phyloP scores from a whole-genome alignment of 148 eudicot genomes.

The Nepenthes gracilis region DNA sequence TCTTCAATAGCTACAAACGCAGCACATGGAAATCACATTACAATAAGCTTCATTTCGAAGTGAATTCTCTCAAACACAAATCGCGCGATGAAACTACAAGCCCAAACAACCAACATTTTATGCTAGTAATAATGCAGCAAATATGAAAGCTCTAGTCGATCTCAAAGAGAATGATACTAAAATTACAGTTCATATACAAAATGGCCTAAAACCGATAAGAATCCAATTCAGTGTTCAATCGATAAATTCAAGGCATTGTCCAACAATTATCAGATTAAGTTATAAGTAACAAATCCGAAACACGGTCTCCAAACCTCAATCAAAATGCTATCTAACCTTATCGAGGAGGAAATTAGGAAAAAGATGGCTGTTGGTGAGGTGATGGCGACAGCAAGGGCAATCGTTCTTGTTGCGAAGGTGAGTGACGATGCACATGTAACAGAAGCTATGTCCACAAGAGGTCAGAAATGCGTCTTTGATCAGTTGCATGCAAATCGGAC shows the following conservation, averaged over 20 bases:
- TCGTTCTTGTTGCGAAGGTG: constrained; percentile 76
- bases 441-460: constrained; percentile 78
- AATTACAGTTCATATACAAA: too few species aligned
- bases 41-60: constrained; percentile 43
- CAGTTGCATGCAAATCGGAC: constrained; percentile 53
- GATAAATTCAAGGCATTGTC: too few species aligned
- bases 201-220: too few species aligned
- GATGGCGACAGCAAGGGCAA: constrained; percentile 74
- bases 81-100: neutral
- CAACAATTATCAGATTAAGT: too few species aligned
- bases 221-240: too few species aligned
- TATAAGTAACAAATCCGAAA: neutral
- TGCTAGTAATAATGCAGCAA: too few species aligned
- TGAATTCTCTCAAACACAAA: constrained; percentile 19
- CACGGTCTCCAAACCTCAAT: neutral
- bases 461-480: constrained; percentile 80
- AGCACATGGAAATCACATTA: constrained; percentile 29
- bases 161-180: too few species aligned
- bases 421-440: constrained; percentile 86
- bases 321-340: constrained; percentile 32
- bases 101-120: neutral
- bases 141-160: too few species aligned
- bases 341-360: constrained; percentile 85
- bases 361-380: constrained; percentile 50
- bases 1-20: constrained; percentile 75